A percentile compares a stretch with the other conserved stretches of the same genome.
phyloP scores from a whole-genome alignment of 805 yeast species.

The Candida ponderosae region DNA sequence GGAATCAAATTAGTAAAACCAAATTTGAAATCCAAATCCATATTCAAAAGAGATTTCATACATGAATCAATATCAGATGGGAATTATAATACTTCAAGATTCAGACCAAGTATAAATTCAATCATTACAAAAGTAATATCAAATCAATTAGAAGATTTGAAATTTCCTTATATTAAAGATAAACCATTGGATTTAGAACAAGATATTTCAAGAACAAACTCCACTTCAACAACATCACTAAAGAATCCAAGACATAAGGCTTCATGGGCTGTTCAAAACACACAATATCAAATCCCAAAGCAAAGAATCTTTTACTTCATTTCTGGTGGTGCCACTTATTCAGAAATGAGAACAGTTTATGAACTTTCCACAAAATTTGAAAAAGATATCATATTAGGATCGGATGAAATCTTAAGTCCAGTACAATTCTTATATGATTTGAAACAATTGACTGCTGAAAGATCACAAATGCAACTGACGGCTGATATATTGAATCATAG shows the following conservation, averaged over 20 bases:
- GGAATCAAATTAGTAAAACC: constrained; percentile 50
- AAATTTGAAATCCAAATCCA: constrained; percentile 30
- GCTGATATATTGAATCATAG: constrained; percentile 25
- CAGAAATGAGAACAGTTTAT: constrained; percentile 71
- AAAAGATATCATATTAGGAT: constrained; percentile 75
- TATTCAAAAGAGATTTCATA: constrained; percentile 38
- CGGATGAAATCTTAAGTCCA: constrained; percentile 65
- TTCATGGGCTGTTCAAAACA: constrained; percentile 56
- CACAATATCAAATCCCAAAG: constrained; percentile 29
- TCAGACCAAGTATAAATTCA: constrained; percentile 60
- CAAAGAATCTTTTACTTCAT: constrained; percentile 75
- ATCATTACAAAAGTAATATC: constrained; percentile 43
- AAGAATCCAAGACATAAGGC: constrained; percentile 70
- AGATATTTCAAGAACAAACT: constrained; percentile 21
- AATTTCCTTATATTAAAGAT: constrained; percentile 71
- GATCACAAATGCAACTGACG: constrained; percentile 34
- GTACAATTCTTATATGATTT: constrained; percentile 29
- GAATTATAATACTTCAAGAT: constrained; percentile 58
- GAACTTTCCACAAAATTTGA: constrained; percentile 55
- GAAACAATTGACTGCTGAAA: constrained; percentile 25
- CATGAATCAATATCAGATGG: constrained; percentile 41
- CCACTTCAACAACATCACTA: constrained; percentile 40
- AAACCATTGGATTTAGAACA: constrained; percentile 48
- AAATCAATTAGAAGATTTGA: constrained; percentile 45
- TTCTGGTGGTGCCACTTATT: constrained; percentile 84